Evolutionary conservation across 805 yeast species (phyloP), one percentile per base, ranked within the genome.

Genomic region (Candida odintsovae): DNA sequence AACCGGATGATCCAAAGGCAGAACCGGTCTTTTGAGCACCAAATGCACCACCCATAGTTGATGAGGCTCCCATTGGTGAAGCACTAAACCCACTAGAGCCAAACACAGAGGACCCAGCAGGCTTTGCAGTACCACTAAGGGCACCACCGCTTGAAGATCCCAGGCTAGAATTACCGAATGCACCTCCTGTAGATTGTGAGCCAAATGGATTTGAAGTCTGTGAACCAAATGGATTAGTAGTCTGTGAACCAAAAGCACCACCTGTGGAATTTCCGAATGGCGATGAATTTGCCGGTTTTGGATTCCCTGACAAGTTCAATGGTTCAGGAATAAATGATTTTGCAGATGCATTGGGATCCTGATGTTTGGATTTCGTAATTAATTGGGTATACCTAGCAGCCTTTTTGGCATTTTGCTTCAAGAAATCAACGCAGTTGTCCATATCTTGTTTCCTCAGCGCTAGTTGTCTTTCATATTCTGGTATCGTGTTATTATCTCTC

Each of bases 361-460:
- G 61, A n/a, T 48, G 43, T 21, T 62, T 42, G 37, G 64, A 56
- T 39, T 61, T 60, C 2, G 75, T 70, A 6, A 76, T 65, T 19
- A 70, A 52, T 49, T 82, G 85, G n/a, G 74, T 58, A 57, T 72
- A 81, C 42, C 85, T 67, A 1, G 82, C 83, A 7, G 83, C 85
- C 53, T 72, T 69, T 20, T 65, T 63, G 2, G 76, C 58, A 46
- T 77, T 74, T 0, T 59, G 61, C 10, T 56, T 56, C 3, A 80
- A 42, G 38, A 64, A 68, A 1, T 61, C 46, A 1, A 73, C 47
- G 49, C 79, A 73, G 40, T 62, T 63, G 31, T 64, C 60, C 76
- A 75, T 73, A 51, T 81, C 85, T 13, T 62, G 58, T 19, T 61
- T 62, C 55, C 85, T 65, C 4, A 72, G 68, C 2, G 55, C 53